These are phyloP conservation scores for Peronosclerospora sorghi DNA, from an alignment of 352 stramenopile genomes.

Conservation along the genomic window DNA sequence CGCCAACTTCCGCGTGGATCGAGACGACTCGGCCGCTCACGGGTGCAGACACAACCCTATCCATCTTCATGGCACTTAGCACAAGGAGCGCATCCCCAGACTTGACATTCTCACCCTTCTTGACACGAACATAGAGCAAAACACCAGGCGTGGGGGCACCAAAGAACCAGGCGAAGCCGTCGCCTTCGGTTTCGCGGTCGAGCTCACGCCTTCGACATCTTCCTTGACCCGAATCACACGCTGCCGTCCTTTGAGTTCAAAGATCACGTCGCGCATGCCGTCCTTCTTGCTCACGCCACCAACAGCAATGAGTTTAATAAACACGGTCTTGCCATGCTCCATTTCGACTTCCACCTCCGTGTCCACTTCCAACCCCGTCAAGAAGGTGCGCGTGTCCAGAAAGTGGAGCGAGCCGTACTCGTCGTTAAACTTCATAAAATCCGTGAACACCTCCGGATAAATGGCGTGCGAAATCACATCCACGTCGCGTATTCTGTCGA, in stretches of 20 bases:
- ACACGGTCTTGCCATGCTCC: constrained; percentile 96
- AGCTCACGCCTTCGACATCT: constrained; percentile 66
- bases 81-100: no score
- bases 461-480: constrained; percentile 92
- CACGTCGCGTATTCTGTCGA: constrained; percentile 85
- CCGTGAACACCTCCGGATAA: constrained; percentile 84
- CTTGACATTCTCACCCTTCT: no score
- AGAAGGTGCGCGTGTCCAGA: no score
- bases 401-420: no score
- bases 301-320: constrained; percentile 90
- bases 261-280: no score
- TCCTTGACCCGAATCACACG: constrained; percentile 89
- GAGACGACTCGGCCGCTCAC: no score
- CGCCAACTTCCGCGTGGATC: constrained; percentile 87
- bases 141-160: constrained; percentile 95
- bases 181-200: no score
- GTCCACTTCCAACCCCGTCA: no score
- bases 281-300: constrained; percentile 83
- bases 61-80: constrained; percentile 99
- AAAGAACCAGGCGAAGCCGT: constrained; percentile 73
- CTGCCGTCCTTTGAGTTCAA: constrained; percentile 93
- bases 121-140: constrained; percentile 93
- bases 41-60: constrained; percentile 91
- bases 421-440: constrained; percentile 74
- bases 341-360: no score